These are phyloP conservation scores for Chlamydomonas sphaeroides DNA, from an alignment of 139 green algal genomes.

Conservation along the genomic window DNA sequence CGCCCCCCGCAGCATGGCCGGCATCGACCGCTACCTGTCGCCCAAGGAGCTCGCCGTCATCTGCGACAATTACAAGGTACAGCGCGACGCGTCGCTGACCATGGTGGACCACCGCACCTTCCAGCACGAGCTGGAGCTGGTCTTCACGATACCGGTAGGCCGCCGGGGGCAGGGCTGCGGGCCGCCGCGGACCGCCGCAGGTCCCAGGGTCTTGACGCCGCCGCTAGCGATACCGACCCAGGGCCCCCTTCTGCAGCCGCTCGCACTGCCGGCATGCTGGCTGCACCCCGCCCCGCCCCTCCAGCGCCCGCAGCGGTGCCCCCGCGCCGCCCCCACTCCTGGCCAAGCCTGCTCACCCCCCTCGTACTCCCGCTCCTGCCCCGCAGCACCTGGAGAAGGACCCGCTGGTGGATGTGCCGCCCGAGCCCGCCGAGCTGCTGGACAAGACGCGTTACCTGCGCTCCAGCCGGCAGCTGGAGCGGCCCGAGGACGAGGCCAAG, in stretches of 20 bases:
- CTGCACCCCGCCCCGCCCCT: no score
- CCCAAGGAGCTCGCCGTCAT: slow-evolving; percentile 63
- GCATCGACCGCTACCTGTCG: slow-evolving; percentile 67
- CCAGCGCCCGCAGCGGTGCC: no score
- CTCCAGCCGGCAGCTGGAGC: slow-evolving; percentile 55
- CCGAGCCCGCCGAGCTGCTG: slow-evolving; percentile 74
- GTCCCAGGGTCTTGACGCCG: no score
- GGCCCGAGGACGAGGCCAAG: slow-evolving; percentile 46
- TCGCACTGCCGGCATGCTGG: no score
- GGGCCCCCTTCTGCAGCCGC: no score
- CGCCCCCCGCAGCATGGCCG: slow-evolving; percentile 57
- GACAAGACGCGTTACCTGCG: slow-evolving; percentile 73
- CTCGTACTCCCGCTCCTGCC: no score
- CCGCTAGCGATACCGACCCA: no score
- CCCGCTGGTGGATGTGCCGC: slow-evolving; percentile 67
- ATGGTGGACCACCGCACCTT: slow-evolving; percentile 67
- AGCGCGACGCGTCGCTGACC: slow-evolving; percentile 15
- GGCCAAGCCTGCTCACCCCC: no score
- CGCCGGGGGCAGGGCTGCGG: no score
- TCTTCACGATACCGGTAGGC: slow-evolving; percentile 71
- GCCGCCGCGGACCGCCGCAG: no score
- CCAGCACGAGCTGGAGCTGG: slow-evolving; percentile 70
- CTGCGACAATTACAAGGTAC: slow-evolving; percentile 57
- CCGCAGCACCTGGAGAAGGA: slow-evolving; percentile 70
- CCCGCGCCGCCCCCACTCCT: no score